Conservation (phyloP, 768 basidiomycete species). For the Sarcodon aspratus region DNA sequence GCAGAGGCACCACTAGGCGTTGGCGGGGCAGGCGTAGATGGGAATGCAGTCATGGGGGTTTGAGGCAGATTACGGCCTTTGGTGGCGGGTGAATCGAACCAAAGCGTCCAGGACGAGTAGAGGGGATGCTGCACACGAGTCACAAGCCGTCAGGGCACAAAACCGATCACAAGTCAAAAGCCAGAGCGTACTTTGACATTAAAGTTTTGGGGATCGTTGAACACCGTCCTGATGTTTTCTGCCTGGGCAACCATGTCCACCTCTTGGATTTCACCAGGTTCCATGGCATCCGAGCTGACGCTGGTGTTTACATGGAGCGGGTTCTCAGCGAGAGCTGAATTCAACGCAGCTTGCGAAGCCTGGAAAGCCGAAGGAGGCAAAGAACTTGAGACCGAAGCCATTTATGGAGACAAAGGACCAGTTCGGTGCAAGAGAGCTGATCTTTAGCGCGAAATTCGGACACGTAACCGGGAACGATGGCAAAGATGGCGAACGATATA, state of each 20-base stretch:
- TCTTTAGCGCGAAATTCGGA: no score
- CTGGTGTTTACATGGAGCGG: conserved; percentile 15
- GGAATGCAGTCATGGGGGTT: conserved; percentile 68
- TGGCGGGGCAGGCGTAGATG: conserved; percentile 65
- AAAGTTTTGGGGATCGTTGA: conserved; percentile 86
- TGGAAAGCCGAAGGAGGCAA: conserved; percentile 60
- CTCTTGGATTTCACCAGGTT: conserved; percentile 83
- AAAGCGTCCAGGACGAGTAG: conserved; percentile 91
- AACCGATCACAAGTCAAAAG: not conserved
- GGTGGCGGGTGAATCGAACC: conserved; percentile 93
- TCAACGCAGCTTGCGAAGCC: conserved; percentile 70
- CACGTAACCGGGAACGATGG: no score
- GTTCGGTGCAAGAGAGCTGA: no score
- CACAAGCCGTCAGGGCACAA: not conserved
- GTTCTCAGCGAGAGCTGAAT: conserved; percentile 58
- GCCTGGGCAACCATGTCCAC: conserved; percentile 77
- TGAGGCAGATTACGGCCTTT: conserved; percentile 85
- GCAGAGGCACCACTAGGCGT: conserved; percentile 70
- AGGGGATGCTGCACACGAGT: conserved; percentile 64
- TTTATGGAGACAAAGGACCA: conserved; percentile 1
- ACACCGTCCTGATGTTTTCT: conserved; percentile 81
- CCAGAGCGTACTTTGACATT: conserved; percentile 75
- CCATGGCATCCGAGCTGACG: conserved; percentile 23
- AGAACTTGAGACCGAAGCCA: conserved; percentile 32
- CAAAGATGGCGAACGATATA: no score